Conservation (phyloP, 1,284 basidiomycete species). For the Cystobasidium slooffiae region DNA sequence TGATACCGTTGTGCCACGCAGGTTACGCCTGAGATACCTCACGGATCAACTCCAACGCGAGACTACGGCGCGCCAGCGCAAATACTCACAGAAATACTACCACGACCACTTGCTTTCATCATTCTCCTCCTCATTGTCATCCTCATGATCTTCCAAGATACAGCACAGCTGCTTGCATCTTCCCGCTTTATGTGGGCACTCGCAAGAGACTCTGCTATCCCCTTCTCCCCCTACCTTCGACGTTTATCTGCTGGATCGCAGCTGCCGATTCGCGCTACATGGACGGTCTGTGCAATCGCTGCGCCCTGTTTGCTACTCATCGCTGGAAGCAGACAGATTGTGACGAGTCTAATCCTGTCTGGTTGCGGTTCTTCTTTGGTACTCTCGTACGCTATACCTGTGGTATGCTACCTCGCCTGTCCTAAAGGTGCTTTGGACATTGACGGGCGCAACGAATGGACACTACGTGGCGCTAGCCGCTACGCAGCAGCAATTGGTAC, state of each 20-base stretch:
- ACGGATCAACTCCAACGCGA: conserved; percentile 1
- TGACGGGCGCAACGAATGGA: conserved; percentile 51
- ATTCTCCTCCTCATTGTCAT: conserved; percentile 50
- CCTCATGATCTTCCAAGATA: conserved; percentile 49
- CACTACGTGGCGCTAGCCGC: conserved; percentile 47
- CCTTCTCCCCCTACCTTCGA: conserved; percentile 49
- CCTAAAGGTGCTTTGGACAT: conserved; percentile 47
- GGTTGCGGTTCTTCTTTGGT: conserved; percentile 48
- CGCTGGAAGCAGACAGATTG: conserved; percentile 46
- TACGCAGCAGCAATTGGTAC: conserved; percentile 21
- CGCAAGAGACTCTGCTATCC: conserved; percentile 51
- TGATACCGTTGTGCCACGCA: not conserved
- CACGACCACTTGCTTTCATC: conserved; percentile 35
- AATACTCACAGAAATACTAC: conserved; percentile 36
- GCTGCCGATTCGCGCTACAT: conserved; percentile 50
- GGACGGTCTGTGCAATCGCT: conserved; percentile 47
- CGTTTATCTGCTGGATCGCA: conserved; percentile 42
- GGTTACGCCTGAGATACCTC: conserved; percentile 23
- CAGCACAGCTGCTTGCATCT: conserved; percentile 53
- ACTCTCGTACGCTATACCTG: conserved; percentile 47
- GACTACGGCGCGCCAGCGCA: conserved; percentile 38
- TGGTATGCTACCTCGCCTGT: conserved; percentile 48
- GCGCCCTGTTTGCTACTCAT: conserved; percentile 48
- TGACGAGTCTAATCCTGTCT: conserved; percentile 50
- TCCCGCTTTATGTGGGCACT: conserved; percentile 53